Base-by-base conservation (phyloP, 176 grass and related monocot species). In the barley (Hordeum vulgare) region DNA sequence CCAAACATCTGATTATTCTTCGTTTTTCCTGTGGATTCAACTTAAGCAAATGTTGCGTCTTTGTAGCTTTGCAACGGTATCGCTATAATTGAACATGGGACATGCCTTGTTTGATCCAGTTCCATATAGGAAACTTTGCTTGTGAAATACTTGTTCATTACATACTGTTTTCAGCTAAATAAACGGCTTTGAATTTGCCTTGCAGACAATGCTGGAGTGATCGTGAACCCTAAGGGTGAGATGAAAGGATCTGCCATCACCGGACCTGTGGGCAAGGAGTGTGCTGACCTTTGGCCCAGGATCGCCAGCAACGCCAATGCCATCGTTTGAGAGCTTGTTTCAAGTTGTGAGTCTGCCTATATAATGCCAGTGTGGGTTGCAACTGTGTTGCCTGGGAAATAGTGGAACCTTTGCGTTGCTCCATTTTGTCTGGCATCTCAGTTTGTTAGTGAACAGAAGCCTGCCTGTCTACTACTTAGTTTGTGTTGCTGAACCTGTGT, bases 241-340 rank as follows among this genome's bases (percentile, higher is more conserved):
- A 91, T 91, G 90, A 91, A 91, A 83, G 86, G 90, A 1, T 92
- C 90, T 80, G 90, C 90, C 5, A 88, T 92, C 61, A 92, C 90
- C 10, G 90, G 90, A 64, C 90, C 90, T 2, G 85, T 92, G 0
- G 86, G 90, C 4, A 92, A 88, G 83, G 90, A 92, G 86, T 88
- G 90, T 1, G 90, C 90, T 45, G 90, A 88, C 26, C 90, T 92
- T 37, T 92, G 90, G 90, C 86, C 86, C 64, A 92, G 90, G 83
- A 92, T 92, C 3, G 90, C 90, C 40, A 92, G 86, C 59, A 86
- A 86, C 41, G 90, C 90, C 37, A 92, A 92, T 83, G 90, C 86
- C 49, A 92, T 92, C 2, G 90, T 92, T 36, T 92, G 78, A 88
- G 59, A 70, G 4, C 59, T 66, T 86, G 74, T 72, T 78, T 25